Conservation (phyloP, 345 rosid species). For the Abelmoschus esculentus region DNA sequence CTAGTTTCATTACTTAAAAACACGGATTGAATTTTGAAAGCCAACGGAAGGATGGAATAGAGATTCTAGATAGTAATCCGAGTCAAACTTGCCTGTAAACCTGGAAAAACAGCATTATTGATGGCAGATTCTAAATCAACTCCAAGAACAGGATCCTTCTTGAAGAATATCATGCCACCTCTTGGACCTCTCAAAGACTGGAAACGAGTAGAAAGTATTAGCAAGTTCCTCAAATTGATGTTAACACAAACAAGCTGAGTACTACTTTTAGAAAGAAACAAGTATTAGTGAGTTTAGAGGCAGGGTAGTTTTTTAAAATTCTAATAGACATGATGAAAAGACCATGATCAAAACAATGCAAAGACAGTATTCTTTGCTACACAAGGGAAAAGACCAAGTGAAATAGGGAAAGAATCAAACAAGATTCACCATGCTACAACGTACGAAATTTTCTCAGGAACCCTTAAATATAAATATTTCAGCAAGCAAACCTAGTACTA, state of each 20-base stretch:
- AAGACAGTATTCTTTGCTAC: not conserved
- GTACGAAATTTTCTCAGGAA: not conserved
- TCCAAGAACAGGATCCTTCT: slow-evolving; percentile 67
- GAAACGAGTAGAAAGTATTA: slow-evolving; percentile 7
- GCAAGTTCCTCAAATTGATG: not conserved
- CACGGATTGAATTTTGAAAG: not conserved
- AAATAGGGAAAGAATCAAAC: not conserved
- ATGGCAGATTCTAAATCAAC: slow-evolving; percentile 76
- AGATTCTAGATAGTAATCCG: not conserved
- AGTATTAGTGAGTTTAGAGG: not conserved
- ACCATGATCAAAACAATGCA: slow-evolving; percentile 6
- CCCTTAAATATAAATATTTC: not conserved
- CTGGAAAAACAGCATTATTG: slow-evolving; percentile 95
- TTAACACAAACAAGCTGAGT: not conserved
- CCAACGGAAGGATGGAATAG: not conserved
- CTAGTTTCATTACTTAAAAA: slow-evolving; percentile 1
- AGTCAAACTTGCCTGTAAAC: slow-evolving; percentile 59
- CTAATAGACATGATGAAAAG: not conserved
- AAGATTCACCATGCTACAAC: not conserved
- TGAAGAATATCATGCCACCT: slow-evolving; percentile 98
- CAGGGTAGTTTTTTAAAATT: not conserved
- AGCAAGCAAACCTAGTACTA: not conserved
- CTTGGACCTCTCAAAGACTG: slow-evolving; percentile 98
- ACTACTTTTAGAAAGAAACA: not conserved
- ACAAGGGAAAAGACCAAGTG: not conserved